Evolutionary conservation across 164 flowering plant genomes (phyloP).

Genomic region (Annona squamosa): DNA sequence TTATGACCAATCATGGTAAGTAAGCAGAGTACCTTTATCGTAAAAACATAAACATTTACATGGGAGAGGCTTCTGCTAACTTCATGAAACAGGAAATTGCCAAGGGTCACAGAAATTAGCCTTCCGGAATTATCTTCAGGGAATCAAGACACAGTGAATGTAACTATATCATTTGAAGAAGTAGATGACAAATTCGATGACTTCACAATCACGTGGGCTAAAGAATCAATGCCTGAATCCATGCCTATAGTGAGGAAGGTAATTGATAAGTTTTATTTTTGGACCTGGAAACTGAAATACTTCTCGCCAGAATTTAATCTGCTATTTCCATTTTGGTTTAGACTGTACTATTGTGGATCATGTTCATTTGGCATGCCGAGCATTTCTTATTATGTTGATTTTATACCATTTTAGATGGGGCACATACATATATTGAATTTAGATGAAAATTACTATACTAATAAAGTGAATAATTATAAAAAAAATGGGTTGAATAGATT

Average conservation of each 20-base stretch:
- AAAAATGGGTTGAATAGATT: too few species aligned
- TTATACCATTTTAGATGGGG: too few species aligned
- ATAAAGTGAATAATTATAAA: too few species aligned
- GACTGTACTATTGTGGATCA: too few species aligned
- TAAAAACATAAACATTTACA: not conserved
- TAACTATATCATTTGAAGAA: constrained; percentile 6
- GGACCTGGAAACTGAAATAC: not conserved
- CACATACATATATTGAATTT: too few species aligned
- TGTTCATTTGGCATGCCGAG: too few species aligned
- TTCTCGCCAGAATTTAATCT: not conserved
- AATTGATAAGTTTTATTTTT: not conserved
- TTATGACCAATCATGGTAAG: constrained; percentile 46
- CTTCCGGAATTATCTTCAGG: constrained; percentile 11
- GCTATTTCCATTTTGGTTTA: too few species aligned
- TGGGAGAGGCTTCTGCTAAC: constrained; percentile 2
- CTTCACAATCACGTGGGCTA: constrained; percentile 8
- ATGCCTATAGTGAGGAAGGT: constrained; percentile 20
- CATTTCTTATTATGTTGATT: too few species aligned
- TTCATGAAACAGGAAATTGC: constrained; percentile 26
- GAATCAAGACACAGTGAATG: constrained; percentile 8
- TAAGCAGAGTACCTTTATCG: not conserved
- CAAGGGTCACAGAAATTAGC: constrained; percentile 21
- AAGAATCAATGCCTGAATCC: constrained; percentile 6
- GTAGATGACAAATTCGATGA: constrained; percentile 13
- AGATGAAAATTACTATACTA: too few species aligned